These are phyloP conservation scores for Croton setiger DNA, from an alignment of 441 rosid genomes.

Conservation along the genomic window DNA sequence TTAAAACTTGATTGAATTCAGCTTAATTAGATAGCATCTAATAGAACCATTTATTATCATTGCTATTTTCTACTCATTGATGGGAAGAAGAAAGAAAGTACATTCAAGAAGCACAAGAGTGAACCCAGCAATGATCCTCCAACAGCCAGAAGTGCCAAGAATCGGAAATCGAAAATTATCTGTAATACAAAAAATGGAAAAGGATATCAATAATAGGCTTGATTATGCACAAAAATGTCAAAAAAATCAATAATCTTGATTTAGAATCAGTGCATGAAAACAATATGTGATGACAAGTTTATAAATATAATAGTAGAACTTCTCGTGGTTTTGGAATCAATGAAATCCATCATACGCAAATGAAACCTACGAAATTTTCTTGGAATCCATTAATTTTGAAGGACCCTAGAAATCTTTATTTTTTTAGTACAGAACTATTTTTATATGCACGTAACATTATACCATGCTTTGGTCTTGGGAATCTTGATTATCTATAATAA, in stretches of 20 bases:
- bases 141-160: constrained; percentile 74
- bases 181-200: constrained; percentile 23
- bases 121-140: constrained; percentile 87
- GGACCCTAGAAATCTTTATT: too few species aligned
- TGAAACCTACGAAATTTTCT: too few species aligned
- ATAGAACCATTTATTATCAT: too few species aligned
- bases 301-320: not conserved
- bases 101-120: constrained; percentile 78
- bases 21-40: too few species aligned
- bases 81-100: constrained; percentile 29
- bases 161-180: constrained; percentile 78
- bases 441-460: too few species aligned
- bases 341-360: too few species aligned
- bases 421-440: too few species aligned
- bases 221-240: not conserved
- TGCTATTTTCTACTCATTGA: not conserved
- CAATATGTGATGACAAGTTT: not conserved
- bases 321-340: too few species aligned
- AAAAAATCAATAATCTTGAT: not conserved
- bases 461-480: too few species aligned
- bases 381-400: too few species aligned
- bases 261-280: not conserved
- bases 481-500: not conserved
- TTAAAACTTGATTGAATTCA: too few species aligned
- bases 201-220: not conserved